Evolutionary conservation across 225 moss, liverwort and hornwort genomes (phyloP), one percentile per base, ranked within the genome.

Genomic region (Pseudisothecium myosuroides): DNA sequence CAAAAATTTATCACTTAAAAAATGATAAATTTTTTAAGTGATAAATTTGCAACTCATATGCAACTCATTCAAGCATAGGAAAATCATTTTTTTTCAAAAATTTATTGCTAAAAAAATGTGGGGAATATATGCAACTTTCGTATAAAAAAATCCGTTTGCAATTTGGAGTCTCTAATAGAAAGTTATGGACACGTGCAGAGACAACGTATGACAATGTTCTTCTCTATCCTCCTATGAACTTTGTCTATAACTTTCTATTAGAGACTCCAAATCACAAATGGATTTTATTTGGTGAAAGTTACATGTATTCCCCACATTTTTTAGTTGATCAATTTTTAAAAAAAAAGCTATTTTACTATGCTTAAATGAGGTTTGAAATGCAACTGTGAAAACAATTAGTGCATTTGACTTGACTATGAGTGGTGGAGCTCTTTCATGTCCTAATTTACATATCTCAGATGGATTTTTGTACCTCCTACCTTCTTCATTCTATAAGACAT

Each of bases 211-310:
- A n/a, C n/a, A 68, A 67, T 21, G 12, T n/a, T n/a, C 7, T n/a
- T 37, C 7, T 6, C 6, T 39, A 39, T 0, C 18, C 22, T 39
- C 13, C 23, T 69, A 1, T 13, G 4, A 39, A 69, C 39, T 69
- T 24, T 41, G 14, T 41, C 26, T 17, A 73, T 73, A 73, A 73
- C 2, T 73, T 73, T 28, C 28, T 3, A 73, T 6, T 45, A 6
- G 45, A 73, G 28, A 17, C 12, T 73, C 10, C 73, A 39, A 73
- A 43, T 43, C 1, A 27, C 27, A 72, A 72, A 16, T 1, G 0
- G 0, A 3, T 16, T 72, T 43, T 43, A 28, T 0, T 0, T 0
- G 3, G 2, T 43, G 43, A 72, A 43, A 72, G 5, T 43, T 26
- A 27, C 5, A 1, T 41, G 0, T 6, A 41, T 27, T 4, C 0